Base-by-base conservation (phyloP, 2,329 filamentous ascomycete genomes). In the Fusarium graminum region DNA sequence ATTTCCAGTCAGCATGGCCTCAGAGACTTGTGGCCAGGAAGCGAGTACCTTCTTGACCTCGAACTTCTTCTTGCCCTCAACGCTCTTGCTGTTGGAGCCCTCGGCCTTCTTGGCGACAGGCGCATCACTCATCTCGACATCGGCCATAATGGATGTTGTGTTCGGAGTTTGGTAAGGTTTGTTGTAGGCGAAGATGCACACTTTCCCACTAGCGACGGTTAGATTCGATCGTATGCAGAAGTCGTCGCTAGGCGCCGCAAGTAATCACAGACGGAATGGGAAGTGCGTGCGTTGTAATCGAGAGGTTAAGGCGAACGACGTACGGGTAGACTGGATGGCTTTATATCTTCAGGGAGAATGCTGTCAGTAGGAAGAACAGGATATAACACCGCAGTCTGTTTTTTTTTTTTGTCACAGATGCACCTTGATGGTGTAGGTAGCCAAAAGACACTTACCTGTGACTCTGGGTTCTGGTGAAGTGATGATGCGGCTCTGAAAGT, bases 61-160 rank as follows among this genome's bases (percentile, higher is more conserved):
- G 71, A 99, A 99, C 69, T 92, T 91, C 85, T 97, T 97, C 87
- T 96, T 97, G 51, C 83, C 88, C 68, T 94, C 92, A 38, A 77
- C 63, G 26, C 76, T 80, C 54, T 86, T 86, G 59, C 79, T 77
- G 67, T 85, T 86, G 17, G 80, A 74, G 40, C 79, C 81, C 26
- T 79, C 80, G 16, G 77, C 76, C 76, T 85, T 86, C 79, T 89
- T 92, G 26, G 83, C 80, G 19, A 82, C 81, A 32, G 88, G 88
- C 44, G 91, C 93, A 79, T 98, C 95, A 53, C 92, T 91, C 95
- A 98, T 98, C 75, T 97, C 93, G 49, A 98, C 90, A 80, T 99
- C 95, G 59, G 94, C 92, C 95, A 98, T 98, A 66, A 63, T 61
- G 50, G 25, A 25, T 51, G 39, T 54, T 7, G 40, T 38, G 26